Conservation (phyloP, 371 early-diverging fungal species). For the Mortierella sp. region DNA sequence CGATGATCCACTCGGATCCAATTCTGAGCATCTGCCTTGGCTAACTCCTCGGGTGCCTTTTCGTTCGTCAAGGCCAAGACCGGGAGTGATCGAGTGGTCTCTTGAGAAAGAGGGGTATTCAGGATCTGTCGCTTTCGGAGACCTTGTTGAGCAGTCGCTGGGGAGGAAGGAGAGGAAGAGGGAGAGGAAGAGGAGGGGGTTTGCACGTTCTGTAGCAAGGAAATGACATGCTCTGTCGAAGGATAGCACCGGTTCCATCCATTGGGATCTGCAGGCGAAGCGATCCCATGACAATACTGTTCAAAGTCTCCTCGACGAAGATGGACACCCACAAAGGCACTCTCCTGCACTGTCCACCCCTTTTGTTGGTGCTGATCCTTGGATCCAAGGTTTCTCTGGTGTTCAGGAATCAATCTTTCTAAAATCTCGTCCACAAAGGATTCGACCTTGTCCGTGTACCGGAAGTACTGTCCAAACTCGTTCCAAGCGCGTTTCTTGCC, state of each 20-base stretch:
- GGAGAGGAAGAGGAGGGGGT: background rate
- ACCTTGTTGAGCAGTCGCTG: background rate
- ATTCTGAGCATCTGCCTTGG: conserved; percentile 34
- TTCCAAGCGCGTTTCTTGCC: conserved; percentile 37
- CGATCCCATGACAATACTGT: conserved; percentile 39
- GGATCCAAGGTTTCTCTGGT: background rate
- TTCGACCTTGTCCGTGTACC: conserved; percentile 27
- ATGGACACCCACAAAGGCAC: conserved; percentile 35
- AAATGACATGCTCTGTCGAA: conserved; percentile 39
- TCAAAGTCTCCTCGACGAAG: conserved; percentile 42
- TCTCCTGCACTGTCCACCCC: background rate
- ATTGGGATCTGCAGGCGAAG: conserved; percentile 46
- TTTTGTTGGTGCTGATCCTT: background rate
- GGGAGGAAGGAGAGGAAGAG: background rate
- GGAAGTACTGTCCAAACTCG: conserved; percentile 46
- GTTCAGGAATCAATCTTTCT: conserved; percentile 12
- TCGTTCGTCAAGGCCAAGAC: conserved; percentile 44
- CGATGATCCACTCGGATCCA: conserved; percentile 47
- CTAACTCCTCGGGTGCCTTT: conserved; percentile 31
- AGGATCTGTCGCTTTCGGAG: background rate
- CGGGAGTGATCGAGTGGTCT: conserved; percentile 13
- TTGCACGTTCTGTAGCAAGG: conserved; percentile 15
- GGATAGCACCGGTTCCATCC: conserved; percentile 53
- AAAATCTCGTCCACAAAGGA: conserved; percentile 32
- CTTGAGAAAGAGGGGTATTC: background rate